Evolutionary conservation across 192 early-diverging fungal genomes (phyloP).

Genomic region (Podila epicladia): DNA sequence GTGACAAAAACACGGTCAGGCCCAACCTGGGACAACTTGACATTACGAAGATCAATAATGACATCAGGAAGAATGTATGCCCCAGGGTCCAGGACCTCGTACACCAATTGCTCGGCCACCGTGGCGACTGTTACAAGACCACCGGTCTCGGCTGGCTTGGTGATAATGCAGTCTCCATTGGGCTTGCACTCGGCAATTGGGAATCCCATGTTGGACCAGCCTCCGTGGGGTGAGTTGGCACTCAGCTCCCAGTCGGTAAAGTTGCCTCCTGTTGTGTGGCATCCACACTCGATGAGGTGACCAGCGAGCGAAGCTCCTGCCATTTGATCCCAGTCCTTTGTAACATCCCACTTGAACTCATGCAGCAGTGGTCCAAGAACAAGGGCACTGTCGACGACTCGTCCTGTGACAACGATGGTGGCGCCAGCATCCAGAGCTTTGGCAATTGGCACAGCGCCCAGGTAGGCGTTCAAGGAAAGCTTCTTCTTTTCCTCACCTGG

Average conservation of each 20-base stretch:
- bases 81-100: slow-evolving; percentile 74
- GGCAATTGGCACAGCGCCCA: slow-evolving; percentile 66
- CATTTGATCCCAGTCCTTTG: slow-evolving; percentile 63
- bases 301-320: slow-evolving; percentile 72
- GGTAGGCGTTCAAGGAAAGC: slow-evolving; percentile 71
- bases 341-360: slow-evolving; percentile 65
- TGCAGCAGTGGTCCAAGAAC: slow-evolving; percentile 71
- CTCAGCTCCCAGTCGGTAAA: slow-evolving; percentile 73
- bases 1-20: slow-evolving; percentile 65
- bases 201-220: slow-evolving; percentile 75
- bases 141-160: slow-evolving; percentile 70
- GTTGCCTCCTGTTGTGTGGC: slow-evolving; percentile 74
- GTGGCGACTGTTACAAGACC: slow-evolving; percentile 67
- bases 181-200: slow-evolving; percentile 67
- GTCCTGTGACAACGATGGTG: slow-evolving; percentile 73
- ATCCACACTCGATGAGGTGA: slow-evolving; percentile 76
- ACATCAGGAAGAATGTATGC: slow-evolving; percentile 73
- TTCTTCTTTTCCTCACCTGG: slow-evolving; percentile 61
- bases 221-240: slow-evolving; percentile 61
- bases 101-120: slow-evolving; percentile 71
- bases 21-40: slow-evolving; percentile 63
- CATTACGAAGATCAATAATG: slow-evolving; percentile 66
- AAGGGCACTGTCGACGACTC: slow-evolving; percentile 73
- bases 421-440: slow-evolving; percentile 65
- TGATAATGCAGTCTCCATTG: slow-evolving; percentile 66